phyloP scores from a whole-genome alignment of 768 basidiomycete genomes.

The Porphyrellus cyaneotinctus region DNA sequence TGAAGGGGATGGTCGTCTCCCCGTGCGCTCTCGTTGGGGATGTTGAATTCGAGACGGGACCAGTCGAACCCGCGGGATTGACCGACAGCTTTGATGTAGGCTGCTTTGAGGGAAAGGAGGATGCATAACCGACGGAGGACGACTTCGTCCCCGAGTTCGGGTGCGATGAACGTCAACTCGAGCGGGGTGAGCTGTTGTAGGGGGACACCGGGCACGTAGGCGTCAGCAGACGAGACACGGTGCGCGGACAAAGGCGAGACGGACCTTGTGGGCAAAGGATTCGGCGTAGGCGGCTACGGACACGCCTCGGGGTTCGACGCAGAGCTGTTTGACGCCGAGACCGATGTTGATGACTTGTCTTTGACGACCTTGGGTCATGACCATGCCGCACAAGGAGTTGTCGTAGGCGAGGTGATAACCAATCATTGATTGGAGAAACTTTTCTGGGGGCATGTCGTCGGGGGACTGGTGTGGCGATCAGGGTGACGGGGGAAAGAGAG shows the following conservation, averaged over 20 bases:
- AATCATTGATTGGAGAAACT: conserved; percentile 69
- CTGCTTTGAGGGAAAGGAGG: conserved; percentile 72
- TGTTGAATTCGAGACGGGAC: conserved; percentile 77
- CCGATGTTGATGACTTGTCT: conserved; percentile 79
- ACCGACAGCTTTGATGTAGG: conserved; percentile 82
- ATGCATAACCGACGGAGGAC: conserved; percentile 73
- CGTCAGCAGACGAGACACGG: no score
- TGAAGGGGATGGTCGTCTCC: conserved; percentile 66
- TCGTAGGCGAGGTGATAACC: conserved; percentile 72
- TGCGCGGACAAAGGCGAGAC: conserved; percentile 21
- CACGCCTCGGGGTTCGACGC: conserved; percentile 56
- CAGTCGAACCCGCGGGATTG: conserved; percentile 79
- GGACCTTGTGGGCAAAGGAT: conserved; percentile 71
- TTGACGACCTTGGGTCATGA: conserved; percentile 75
- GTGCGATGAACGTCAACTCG: conserved; percentile 52
- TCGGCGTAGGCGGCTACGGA: conserved; percentile 63
- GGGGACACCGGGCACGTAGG: no score
- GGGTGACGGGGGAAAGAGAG: not conserved
- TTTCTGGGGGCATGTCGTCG: conserved; percentile 60
- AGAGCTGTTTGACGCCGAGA: conserved; percentile 68
- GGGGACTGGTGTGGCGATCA: conserved; percentile 36
- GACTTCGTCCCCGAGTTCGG: conserved; percentile 55
- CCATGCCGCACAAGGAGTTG: conserved; percentile 74
- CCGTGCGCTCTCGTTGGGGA: conserved; percentile 54
- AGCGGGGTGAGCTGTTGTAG: conserved; percentile 41